Evolutionary conservation across 2,329 filamentous ascomycete species (phyloP), one percentile per base, ranked within the genome.

Genomic region (Apiospora arundinis): DNA sequence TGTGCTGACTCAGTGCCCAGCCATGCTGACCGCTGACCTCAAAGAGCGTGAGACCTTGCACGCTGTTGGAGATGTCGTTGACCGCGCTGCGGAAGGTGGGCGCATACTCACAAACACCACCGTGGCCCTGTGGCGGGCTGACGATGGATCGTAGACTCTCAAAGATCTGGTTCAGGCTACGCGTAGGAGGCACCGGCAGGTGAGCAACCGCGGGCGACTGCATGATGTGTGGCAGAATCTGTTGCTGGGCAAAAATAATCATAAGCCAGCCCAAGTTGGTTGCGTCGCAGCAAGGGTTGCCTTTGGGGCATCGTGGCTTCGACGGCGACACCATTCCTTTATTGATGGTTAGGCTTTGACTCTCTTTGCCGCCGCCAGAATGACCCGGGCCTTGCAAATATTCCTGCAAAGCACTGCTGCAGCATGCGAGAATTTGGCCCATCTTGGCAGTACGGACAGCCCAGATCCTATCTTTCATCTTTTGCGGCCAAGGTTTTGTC

Each of bases 251-350:
- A 69, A 84, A 85, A 0, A 84, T 78, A n/a, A 87, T 80, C 83
- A 89, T 86, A 45, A 88, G 75, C 86, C 86, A 89, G 3, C 87
- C 87, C 0, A 89, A 79, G 69, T 87, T 88, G 0, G 83, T 83
- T 0, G 86, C 85, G 73, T 89, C 87, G 70, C 87, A 89, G 75
- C 80, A 79, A 70, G 85, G 85, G 70, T 82, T 85, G 0, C 85
- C 85, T 71, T 82, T 86, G 21, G 86, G 85, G 70, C 87, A 89
- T 45, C 87, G 82, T 3, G 86, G 81, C 0, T 76, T 79, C 44
- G 80, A 82, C 1, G 81, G 83, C 4, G 85, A 74, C n/a, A 76
- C 69, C 40, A 81, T 71, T 2, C 56, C 44, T 77, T 75, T 21
- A 74, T 72, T 18, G 72, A 68, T 52, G 71, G 73, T 21, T 75